These are phyloP conservation scores for Meyerozyma sp. DNA, from an alignment of 1,139 yeast genomes.

Conservation along the genomic window DNA sequence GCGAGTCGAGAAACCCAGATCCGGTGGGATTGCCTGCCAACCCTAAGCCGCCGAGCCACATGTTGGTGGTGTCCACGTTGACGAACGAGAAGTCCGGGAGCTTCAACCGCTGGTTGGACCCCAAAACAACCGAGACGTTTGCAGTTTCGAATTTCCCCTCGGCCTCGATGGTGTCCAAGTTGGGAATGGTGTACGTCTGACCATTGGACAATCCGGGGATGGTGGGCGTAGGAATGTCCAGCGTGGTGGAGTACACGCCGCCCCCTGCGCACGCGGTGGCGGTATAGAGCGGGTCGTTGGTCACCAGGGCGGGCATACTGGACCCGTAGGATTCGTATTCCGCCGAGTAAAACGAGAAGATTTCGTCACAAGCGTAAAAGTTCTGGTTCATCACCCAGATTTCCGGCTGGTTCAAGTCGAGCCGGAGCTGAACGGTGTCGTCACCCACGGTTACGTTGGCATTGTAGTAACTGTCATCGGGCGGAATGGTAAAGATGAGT, in stretches of 20 bases:
- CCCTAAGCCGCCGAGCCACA: slow-evolving; percentile 50
- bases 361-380: slow-evolving; percentile 19
- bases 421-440: slow-evolving; percentile 16
- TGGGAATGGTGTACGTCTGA: slow-evolving; percentile 19
- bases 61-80: slow-evolving; percentile 18
- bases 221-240: slow-evolving; percentile 5
- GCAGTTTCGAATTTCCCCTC: slow-evolving; percentile 22
- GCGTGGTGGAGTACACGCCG: slow-evolving; percentile 17
- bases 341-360: slow-evolving; percentile 17
- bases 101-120: slow-evolving; percentile 9
- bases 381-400: slow-evolving; percentile 30
- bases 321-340: slow-evolving; percentile 9
- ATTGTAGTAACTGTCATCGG: slow-evolving; percentile 5
- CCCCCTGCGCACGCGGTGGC: slow-evolving; percentile 23
- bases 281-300: slow-evolving; percentile 16
- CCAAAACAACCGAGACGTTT: slow-evolving; percentile 15
- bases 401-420: slow-evolving; percentile 33
- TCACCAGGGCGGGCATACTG: slow-evolving; percentile 13
- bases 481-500: slow-evolving; percentile 14
- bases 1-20: slow-evolving; percentile 35
- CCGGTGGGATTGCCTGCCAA: slow-evolving; percentile 41
- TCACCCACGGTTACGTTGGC: slow-evolving; percentile 6
- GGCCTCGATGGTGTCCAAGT: slow-evolving; percentile 22
- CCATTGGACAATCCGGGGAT: slow-evolving; percentile 12
- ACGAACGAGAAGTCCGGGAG: slow-evolving; percentile 25